Percentiles rank a stretch among this genome's conserved stretches.
phyloP scores from a whole-genome alignment of 805 yeast species.

The Kazachstania africana region DNA sequence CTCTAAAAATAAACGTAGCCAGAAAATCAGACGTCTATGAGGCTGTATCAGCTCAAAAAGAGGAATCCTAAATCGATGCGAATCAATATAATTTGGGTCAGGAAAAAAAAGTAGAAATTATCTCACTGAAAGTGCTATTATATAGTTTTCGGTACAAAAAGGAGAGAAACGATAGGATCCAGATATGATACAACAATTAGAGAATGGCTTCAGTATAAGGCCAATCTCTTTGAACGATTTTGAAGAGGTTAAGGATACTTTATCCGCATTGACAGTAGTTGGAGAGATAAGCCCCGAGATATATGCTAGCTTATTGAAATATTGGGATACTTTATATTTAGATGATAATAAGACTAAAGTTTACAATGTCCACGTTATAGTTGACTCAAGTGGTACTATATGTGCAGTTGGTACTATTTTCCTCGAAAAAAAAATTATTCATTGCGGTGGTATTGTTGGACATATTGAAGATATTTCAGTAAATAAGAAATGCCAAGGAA shows the following conservation, averaged over 20 bases:
- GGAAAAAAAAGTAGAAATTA: no score
- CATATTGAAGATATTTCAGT: conserved; percentile 95
- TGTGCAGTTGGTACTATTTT: conserved; percentile 80
- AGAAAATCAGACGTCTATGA: no score
- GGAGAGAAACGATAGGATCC: no score
- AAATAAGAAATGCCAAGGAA: conserved; percentile 63
- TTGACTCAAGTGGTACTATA: conserved; percentile 36
- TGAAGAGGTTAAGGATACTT: conserved; percentile 45
- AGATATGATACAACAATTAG: no score
- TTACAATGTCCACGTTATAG: conserved; percentile 63
- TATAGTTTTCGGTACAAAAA: no score
- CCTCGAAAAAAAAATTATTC: conserved; percentile 75
- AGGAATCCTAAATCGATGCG: no score
- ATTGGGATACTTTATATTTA: conserved; percentile 40
- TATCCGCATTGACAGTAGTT: conserved; percentile 67
- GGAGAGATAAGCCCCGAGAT: conserved; percentile 49
- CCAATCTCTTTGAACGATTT: conserved; percentile 45
- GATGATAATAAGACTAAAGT: conserved; percentile 27
- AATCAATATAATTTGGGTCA: no score
- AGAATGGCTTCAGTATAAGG: conserved; percentile 54
- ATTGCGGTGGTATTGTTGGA: conserved; percentile 74
- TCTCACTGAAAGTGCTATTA: no score
- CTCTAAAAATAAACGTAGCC: no score
- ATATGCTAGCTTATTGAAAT: conserved; percentile 40
- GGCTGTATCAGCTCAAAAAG: no score